Conservation (phyloP, 192 early-diverging fungal species). For the Coemansia sp. region DNA sequence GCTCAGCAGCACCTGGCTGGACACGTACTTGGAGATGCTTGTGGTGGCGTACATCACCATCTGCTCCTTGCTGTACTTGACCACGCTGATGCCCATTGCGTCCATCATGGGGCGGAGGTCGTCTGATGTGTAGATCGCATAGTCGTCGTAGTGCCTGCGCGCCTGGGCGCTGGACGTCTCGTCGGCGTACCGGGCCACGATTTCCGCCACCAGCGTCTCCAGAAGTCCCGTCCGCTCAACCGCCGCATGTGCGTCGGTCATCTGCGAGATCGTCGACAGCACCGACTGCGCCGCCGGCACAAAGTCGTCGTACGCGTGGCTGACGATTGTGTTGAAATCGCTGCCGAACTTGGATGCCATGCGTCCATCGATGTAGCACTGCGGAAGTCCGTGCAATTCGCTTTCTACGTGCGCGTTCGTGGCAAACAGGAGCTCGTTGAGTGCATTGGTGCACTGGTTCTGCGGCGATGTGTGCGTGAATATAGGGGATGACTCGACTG, state of each 20-base stretch:
- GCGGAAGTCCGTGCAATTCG: conserved; percentile 24
- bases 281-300: conserved; percentile 19
- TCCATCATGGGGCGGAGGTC: conserved; percentile 12
- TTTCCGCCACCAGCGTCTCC: conserved; percentile 28
- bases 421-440: conserved; percentile 47
- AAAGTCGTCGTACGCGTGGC: conserved; percentile 33
- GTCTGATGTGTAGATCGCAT: conserved; percentile 7
- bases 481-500: neutral
- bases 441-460: conserved; percentile 21
- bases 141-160: conserved; percentile 7
- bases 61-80: conserved; percentile 54
- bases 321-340: conserved; percentile 30
- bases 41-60: conserved; percentile 38
- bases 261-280: conserved; percentile 5
- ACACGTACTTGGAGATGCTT: conserved; percentile 40
- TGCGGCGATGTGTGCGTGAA: neutral
- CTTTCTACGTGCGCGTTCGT: conserved; percentile 39
- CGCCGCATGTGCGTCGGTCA: neutral
- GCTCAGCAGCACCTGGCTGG: conserved; percentile 48
- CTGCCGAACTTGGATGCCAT: conserved; percentile 5
- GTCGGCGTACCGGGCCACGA: conserved; percentile 13
- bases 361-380: conserved; percentile 24
- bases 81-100: conserved; percentile 20
- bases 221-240: conserved; percentile 9
- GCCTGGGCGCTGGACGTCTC: neutral